A percentile compares a stretch with the other conserved stretches of the same genome.
Conservation (phyloP, 2,329 filamentous ascomycete species). For the Juglanconis oblonga region DNA sequence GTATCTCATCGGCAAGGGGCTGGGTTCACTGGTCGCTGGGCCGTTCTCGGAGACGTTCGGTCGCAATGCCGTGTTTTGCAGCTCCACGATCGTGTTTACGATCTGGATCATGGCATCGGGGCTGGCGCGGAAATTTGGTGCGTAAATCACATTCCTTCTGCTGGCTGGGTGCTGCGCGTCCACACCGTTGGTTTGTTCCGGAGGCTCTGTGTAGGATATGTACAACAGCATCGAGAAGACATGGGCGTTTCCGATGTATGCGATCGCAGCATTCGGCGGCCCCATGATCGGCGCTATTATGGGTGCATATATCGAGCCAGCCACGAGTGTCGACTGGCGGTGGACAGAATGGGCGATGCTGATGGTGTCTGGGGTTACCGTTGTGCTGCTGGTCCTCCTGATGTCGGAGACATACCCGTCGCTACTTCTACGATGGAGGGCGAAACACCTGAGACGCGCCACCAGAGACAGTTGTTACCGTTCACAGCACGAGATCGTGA, state of each 20-base stretch:
- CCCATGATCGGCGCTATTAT: constrained; percentile 38
- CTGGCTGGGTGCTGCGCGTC: constrained; percentile 44
- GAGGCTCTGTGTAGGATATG: constrained; percentile 41
- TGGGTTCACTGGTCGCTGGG: constrained; percentile 34
- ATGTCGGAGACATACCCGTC: constrained; percentile 65
- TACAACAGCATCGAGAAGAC: constrained; percentile 33
- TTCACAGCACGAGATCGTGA: constrained; percentile 60
- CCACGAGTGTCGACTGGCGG: constrained; percentile 51
- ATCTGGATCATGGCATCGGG: constrained; percentile 43
- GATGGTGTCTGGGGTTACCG: constrained; percentile 58
- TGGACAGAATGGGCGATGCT: constrained; percentile 65
- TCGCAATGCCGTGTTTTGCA: constrained; percentile 38
- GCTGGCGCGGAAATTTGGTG: constrained; percentile 39
- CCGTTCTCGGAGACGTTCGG: constrained; percentile 38
- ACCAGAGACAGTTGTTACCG: constrained; percentile 61
- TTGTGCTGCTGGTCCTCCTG: constrained; percentile 53
- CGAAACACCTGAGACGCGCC: constrained; percentile 54
- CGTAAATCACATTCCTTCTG: constrained; percentile 45
- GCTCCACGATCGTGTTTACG: constrained; percentile 38
- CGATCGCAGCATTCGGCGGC: constrained; percentile 38
- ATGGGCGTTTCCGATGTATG: constrained; percentile 44
- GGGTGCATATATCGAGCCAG: constrained; percentile 64
- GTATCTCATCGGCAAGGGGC: constrained; percentile 34
- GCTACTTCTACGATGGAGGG: constrained; percentile 58
- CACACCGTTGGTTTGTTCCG: constrained; percentile 40